Conservation (phyloP, 2,329 filamentous ascomycete species). For the Ascomycota sp. region DNA sequence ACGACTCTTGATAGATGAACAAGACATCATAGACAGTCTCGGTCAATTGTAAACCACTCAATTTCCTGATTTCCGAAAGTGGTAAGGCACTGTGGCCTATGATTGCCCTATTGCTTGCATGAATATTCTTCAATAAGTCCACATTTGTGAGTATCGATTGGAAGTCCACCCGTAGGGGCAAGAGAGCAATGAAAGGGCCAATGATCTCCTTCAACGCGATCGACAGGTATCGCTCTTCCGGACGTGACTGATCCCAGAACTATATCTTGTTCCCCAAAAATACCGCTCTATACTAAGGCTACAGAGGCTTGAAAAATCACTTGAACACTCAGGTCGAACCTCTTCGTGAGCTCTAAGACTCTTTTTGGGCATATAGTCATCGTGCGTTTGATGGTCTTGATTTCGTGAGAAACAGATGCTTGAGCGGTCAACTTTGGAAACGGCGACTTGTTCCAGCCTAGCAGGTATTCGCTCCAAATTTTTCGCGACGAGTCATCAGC, state of each 20-base stretch:
- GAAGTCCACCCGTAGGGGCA: slow-evolving; percentile 50
- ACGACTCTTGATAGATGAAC: slow-evolving; percentile 68
- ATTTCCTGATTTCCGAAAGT: slow-evolving; percentile 47
- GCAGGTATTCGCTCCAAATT: slow-evolving; percentile 53
- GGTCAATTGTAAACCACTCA: slow-evolving; percentile 30
- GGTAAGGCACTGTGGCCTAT: slow-evolving; percentile 44
- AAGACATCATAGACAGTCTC: slow-evolving; percentile 54
- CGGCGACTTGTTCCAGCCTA: slow-evolving; percentile 28
- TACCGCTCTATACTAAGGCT: slow-evolving; percentile 40
- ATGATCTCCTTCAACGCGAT: slow-evolving; percentile 50
- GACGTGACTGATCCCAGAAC: slow-evolving; percentile 65
- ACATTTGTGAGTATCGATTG: slow-evolving; percentile 25
- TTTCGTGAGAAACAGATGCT: slow-evolving; percentile 7
- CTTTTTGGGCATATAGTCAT: slow-evolving; percentile 5
- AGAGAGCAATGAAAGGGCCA: slow-evolving; percentile 59
- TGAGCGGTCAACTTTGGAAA: slow-evolving; percentile 29
- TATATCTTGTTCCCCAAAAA: slow-evolving; percentile 45
- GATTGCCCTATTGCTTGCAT: slow-evolving; percentile 42
- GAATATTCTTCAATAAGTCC: slow-evolving; percentile 43
- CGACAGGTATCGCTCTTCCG: slow-evolving; percentile 53
- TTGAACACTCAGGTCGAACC: slow-evolving; percentile 37
- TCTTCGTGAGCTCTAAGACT: slow-evolving; percentile 14
- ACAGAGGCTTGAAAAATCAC: slow-evolving; percentile 58
- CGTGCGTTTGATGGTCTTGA: slow-evolving; percentile 2
- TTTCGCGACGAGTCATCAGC: slow-evolving; percentile 22